phyloP scores from a whole-genome alignment of 1,139 yeast genomes.

The Saccharomycopsis crataegensis region DNA sequence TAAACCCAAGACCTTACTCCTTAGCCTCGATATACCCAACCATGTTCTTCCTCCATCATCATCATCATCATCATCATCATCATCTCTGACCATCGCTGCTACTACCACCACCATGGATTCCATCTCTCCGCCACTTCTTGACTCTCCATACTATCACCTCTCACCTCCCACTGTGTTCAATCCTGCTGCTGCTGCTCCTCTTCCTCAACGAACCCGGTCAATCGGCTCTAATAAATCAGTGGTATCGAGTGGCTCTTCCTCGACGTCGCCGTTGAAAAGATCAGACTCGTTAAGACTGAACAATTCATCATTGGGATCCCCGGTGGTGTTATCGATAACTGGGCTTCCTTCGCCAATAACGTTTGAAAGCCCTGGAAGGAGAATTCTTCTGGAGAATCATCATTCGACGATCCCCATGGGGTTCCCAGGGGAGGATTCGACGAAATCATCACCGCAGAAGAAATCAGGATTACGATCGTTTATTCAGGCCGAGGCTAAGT shows the following conservation, averaged over 20 bases:
- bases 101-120: background rate
- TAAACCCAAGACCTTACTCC: background rate
- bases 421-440: constrained; percentile 8
- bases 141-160: background rate
- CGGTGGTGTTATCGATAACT: constrained; percentile 24
- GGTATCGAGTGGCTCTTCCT: background rate
- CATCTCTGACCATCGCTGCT: background rate
- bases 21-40: background rate
- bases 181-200: background rate
- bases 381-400: background rate
- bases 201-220: background rate
- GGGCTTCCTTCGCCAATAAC: constrained; percentile 25
- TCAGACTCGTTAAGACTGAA: background rate
- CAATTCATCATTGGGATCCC: constrained; percentile 17
- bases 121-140: too few relatives aligned
- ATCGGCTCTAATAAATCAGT: background rate
- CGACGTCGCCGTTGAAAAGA: constrained; percentile 15
- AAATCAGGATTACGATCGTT: constrained; percentile 20
- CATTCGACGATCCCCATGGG: background rate
- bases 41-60: background rate
- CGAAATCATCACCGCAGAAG: constrained; percentile 6
- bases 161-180: background rate
- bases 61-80: background rate
- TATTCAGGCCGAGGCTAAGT: too few relatives aligned
- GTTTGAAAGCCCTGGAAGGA: background rate